A percentile compares a stretch with the other conserved stretches of the same genome.
These are phyloP conservation scores for Prinsepia uniflora DNA, from an alignment of 306 rosid genomes.

Conservation along the genomic window DNA sequence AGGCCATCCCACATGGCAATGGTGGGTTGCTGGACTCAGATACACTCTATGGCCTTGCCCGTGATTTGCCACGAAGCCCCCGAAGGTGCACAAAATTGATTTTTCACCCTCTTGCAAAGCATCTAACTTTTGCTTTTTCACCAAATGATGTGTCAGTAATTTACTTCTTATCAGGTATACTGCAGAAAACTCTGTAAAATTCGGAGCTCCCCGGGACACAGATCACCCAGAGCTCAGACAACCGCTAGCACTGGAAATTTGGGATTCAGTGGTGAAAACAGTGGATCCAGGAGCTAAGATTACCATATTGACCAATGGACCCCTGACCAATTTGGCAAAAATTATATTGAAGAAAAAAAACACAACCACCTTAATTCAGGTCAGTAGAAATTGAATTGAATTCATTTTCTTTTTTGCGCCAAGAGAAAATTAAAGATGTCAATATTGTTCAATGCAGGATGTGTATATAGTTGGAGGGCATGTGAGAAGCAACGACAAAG, in stretches of 20 bases:
- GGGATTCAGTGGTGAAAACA: slow-evolving; percentile 55
- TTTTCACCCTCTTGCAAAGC: not conserved
- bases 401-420: not conserved
- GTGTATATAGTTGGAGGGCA: slow-evolving; percentile 85
- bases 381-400: slow-evolving; percentile 19
- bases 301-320: slow-evolving; percentile 84
- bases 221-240: slow-evolving; percentile 76
- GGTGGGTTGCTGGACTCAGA: slow-evolving; percentile 88
- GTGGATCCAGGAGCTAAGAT: slow-evolving; percentile 56
- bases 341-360: slow-evolving; percentile 39
- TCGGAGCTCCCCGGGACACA: slow-evolving; percentile 60
- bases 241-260: slow-evolving; percentile 64
- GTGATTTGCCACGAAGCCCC: slow-evolving; percentile 72
- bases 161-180: slow-evolving; percentile 50
- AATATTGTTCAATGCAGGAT: slow-evolving; percentile 42
- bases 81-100: slow-evolving; percentile 49
- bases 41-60: slow-evolving; percentile 86
- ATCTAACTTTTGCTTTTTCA: not conserved
- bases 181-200: slow-evolving; percentile 52
- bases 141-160: not conserved
- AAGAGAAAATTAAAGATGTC: not conserved
- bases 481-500: slow-evolving; percentile 32
- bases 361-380: slow-evolving; percentile 58
- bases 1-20: slow-evolving; percentile 80
- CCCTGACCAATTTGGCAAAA: slow-evolving; percentile 84